phyloP scores from a whole-genome alignment of 345 rosid genomes.

The Cardiospermum halicacabum region DNA sequence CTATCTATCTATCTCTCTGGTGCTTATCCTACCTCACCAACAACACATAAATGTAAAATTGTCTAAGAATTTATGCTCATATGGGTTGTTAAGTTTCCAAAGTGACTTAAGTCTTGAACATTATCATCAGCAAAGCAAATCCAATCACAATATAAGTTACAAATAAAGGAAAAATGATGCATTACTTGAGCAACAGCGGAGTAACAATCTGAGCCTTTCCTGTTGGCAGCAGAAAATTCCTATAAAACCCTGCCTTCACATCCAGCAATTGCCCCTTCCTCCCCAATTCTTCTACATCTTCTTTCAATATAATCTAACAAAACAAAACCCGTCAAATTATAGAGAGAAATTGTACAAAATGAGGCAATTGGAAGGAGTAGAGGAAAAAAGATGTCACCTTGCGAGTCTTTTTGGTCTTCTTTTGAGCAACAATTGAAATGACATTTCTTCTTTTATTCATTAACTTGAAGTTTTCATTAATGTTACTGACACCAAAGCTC shows the following conservation, averaged over 20 bases:
- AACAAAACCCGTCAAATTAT: conserved; percentile 4
- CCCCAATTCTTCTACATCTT: conserved; percentile 67
- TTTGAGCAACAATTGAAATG: conserved; percentile 50
- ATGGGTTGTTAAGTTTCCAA: background rate
- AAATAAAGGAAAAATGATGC: conserved; percentile 2
- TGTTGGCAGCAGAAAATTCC: conserved; percentile 75
- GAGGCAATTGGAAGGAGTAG: background rate
- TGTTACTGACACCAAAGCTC: conserved; percentile 34
- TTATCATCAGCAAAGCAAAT: background rate
- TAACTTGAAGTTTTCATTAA: conserved; percentile 36
- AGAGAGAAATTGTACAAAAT: background rate
- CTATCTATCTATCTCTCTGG: too few species aligned
- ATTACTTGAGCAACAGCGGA: conserved; percentile 71
- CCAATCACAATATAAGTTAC: background rate
- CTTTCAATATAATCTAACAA: conserved; percentile 77
- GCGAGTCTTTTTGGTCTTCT: conserved; percentile 71
- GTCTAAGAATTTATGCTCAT: background rate
- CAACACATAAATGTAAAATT: background rate
- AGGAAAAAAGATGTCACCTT: conserved; percentile 38
- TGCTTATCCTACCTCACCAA: too few species aligned
- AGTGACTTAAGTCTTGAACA: background rate
- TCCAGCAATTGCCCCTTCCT: conserved; percentile 73
- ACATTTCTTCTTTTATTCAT: conserved; percentile 31
- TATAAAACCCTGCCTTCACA: conserved; percentile 84
- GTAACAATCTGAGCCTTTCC: conserved; percentile 91